These are phyloP conservation scores for Vachellia pachyceras DNA, from an alignment of 306 rosid species.

Conservation along the genomic window DNA sequence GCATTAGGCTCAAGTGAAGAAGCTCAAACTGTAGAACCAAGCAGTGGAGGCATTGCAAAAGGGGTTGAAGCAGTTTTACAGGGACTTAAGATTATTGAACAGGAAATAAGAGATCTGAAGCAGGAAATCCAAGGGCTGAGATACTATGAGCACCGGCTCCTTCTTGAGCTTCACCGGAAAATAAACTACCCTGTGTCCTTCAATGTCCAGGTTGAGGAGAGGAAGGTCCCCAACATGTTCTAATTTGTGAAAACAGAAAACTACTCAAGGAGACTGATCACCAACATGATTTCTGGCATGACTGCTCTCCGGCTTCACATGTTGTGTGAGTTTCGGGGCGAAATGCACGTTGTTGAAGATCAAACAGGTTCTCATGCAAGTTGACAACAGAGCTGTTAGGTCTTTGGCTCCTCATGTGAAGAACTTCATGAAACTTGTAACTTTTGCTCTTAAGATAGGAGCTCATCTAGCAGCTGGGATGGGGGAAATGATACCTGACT, in stretches of 20 bases:
- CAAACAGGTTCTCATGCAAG: constrained; percentile 90
- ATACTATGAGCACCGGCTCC: constrained; percentile 89
- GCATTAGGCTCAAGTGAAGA: constrained; percentile 52
- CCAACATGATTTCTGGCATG: constrained; percentile 84
- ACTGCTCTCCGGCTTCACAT: constrained; percentile 86
- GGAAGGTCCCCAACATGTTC: constrained; percentile 94
- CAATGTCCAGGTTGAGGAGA: constrained; percentile 87
- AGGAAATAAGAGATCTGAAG: constrained; percentile 92
- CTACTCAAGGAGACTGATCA: constrained; percentile 83
- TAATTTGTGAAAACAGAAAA: constrained; percentile 84
- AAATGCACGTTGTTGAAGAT: constrained; percentile 96
- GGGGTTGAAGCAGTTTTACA: constrained; percentile 93
- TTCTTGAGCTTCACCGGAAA: constrained; percentile 79
- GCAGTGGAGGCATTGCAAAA: constrained; percentile 88
- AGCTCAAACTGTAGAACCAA: constrained; percentile 68
- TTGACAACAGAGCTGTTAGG: constrained; percentile 77
- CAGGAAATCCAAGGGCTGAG: constrained; percentile 96
- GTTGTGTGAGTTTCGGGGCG: constrained; percentile 84
- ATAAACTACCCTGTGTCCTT: constrained; percentile 81
- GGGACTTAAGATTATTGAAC: constrained; percentile 91
- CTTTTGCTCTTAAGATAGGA: constrained; percentile 90
- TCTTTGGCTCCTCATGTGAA: constrained; percentile 87
- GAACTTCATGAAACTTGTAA: constrained; percentile 83
- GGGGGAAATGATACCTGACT: constrained; percentile 96
- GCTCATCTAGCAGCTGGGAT: constrained; percentile 95